Evolutionary conservation across 1,139 yeast genomes (phyloP).

Genomic region (Hyphopichia buzzinii): DNA sequence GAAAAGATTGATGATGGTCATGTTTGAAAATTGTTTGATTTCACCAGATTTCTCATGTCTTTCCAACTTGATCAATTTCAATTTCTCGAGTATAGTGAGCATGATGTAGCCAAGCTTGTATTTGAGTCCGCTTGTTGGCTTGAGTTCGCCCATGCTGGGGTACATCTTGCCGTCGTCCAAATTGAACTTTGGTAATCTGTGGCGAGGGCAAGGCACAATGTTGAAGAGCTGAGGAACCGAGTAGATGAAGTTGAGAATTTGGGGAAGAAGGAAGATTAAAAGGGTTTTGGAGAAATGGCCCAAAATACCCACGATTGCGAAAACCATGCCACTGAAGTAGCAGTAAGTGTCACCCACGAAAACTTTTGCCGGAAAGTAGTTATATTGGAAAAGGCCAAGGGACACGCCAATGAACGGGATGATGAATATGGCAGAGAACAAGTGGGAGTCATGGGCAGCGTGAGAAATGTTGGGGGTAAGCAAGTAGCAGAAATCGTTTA

Average conservation of each 20-base stretch:
- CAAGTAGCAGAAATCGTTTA: slow-evolving; percentile 76
- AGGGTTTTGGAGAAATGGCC: slow-evolving; percentile 96
- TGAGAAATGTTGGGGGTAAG: slow-evolving; percentile 35
- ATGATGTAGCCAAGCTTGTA: slow-evolving; percentile 21
- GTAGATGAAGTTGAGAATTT: slow-evolving; percentile 82
- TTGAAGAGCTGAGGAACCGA: slow-evolving; percentile 88
- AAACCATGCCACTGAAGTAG: slow-evolving; percentile 97
- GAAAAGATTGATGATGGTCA: slow-evolving; percentile 81
- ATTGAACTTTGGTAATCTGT: slow-evolving; percentile 80
- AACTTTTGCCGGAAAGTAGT: slow-evolving; percentile 88
- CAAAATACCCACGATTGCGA: slow-evolving; percentile 92
- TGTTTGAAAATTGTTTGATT: slow-evolving; percentile 61
- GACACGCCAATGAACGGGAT: slow-evolving; percentile 89
- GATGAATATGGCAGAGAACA: slow-evolving; percentile 73
- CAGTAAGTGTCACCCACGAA: slow-evolving; percentile 99
- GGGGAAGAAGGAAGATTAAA: slow-evolving; percentile 82
- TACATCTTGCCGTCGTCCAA: slow-evolving; percentile 66
- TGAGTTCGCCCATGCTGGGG: slow-evolving; percentile 50
- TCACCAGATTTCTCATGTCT: slow-evolving; percentile 29
- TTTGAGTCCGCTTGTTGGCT: slow-evolving; percentile 4
- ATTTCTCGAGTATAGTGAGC: slow-evolving; percentile 34
- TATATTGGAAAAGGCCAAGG: slow-evolving; percentile 68
- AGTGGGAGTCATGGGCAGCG: slow-evolving; percentile 79
- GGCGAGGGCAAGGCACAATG: slow-evolving; percentile 91
- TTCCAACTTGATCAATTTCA: slow-evolving; percentile 51